A percentile compares a stretch with the other conserved stretches of the same genome.
Conservation (phyloP, 768 basidiomycete species). For the Leucosporidium yakuticum region DNA sequence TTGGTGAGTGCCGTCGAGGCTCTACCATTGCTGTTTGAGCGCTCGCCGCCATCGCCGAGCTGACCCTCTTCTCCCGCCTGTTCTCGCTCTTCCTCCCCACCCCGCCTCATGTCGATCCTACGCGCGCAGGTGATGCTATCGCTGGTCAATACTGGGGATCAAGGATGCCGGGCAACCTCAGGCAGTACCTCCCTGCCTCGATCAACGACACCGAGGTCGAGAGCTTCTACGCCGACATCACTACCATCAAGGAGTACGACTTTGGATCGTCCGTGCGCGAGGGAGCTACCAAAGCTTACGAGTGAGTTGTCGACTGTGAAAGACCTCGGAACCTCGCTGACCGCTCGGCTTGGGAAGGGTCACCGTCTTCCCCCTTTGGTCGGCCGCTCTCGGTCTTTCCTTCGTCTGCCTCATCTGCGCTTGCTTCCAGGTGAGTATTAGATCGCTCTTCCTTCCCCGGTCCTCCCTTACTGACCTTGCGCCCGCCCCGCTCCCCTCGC, state of each 20-base stretch:
- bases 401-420: constrained; percentile 41
- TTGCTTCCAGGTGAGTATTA: constrained; percentile 26
- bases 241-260: constrained; percentile 28
- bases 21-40: no score
- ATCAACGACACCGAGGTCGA: constrained; percentile 39
- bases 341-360: constrained; percentile 33
- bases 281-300: constrained; percentile 27
- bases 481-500: no score
- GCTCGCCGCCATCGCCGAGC: no score
- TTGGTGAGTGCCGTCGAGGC: no score
- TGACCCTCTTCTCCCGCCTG: no score
- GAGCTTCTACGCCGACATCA: constrained; percentile 39
- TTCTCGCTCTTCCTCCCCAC: background rate
- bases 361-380: constrained; percentile 38
- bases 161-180: constrained; percentile 33
- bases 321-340: background rate
- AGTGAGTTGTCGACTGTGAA: constrained; percentile 6
- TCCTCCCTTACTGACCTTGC: no score
- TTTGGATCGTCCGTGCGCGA: constrained; percentile 16
- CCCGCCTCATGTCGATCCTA: background rate
- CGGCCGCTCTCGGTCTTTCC: constrained; percentile 40
- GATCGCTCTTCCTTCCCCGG: no score
- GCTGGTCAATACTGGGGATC: constrained; percentile 16
- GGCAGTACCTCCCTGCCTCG: constrained; percentile 36
- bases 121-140: constrained; percentile 9